Conservation (phyloP, 306 rosid genomes). For the Hippophae gyantsensis region DNA sequence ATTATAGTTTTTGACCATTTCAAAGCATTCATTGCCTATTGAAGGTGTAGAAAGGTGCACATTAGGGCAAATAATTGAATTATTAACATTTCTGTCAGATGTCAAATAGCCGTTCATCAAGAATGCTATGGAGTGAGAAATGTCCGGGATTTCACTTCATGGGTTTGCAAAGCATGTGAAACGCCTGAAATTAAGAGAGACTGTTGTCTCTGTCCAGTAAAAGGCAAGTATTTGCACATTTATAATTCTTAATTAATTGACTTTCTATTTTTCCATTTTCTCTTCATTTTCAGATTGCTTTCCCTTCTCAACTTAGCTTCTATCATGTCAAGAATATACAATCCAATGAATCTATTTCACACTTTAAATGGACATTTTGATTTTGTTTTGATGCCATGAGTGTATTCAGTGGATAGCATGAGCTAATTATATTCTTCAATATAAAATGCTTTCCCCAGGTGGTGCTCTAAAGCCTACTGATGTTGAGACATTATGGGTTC, state of each 20-base stretch:
- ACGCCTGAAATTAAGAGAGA: conserved; percentile 65
- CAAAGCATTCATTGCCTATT: conserved; percentile 2
- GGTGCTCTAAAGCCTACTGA: conserved; percentile 54
- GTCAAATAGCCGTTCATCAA: conserved; percentile 97
- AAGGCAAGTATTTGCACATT: conserved; percentile 32
- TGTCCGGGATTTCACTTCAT: conserved; percentile 72
- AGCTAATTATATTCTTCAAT: conserved; percentile 8
- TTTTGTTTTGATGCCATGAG: background rate
- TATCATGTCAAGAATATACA: no score
- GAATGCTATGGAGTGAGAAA: conserved; percentile 94
- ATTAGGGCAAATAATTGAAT: no score
- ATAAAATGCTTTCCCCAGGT: conserved; percentile 34
- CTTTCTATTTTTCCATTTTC: no score
- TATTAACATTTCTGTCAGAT: conserved; percentile 35
- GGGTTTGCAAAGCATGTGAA: conserved; percentile 90
- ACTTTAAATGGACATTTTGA: background rate
- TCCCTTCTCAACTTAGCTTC: no score
- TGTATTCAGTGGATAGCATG: conserved; percentile 1
- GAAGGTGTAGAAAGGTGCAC: no score
- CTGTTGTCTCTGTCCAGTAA: conserved; percentile 86
- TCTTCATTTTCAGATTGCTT: no score
- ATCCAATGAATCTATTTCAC: no score
- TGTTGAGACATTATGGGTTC: conserved; percentile 58
- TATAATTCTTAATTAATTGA: no score
- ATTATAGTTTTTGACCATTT: conserved; percentile 12